Conservation (phyloP, 2,329 filamentous ascomycete species). For the Zymoseptoria brevis region DNA sequence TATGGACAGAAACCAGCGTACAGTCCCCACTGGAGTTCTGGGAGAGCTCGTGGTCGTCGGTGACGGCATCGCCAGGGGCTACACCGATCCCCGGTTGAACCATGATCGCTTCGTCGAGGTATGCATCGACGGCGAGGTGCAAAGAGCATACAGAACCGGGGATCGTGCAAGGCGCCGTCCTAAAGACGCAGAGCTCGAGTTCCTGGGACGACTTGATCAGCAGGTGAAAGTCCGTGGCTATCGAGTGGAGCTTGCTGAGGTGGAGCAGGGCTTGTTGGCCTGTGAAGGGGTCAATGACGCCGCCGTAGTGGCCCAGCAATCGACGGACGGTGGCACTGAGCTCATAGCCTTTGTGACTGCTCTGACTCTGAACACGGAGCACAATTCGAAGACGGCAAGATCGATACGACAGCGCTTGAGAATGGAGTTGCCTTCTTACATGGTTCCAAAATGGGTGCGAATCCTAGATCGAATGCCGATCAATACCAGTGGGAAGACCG, state of each 20-base stretch:
- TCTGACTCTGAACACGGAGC: too few species aligned
- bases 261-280: slow-evolving; percentile 7
- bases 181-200: slow-evolving; percentile 7
- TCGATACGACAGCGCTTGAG: too few species aligned
- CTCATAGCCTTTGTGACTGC: too few species aligned
- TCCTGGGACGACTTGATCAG: slow-evolving; percentile 12
- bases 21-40: slow-evolving; percentile 3
- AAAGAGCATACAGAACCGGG: slow-evolving; percentile 4
- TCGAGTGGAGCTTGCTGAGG: slow-evolving; percentile 13
- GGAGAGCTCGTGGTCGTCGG: slow-evolving; percentile 6
- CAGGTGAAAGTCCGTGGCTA: slow-evolving; percentile 16
- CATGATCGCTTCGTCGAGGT: slow-evolving; percentile 1
- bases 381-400: too few species aligned
- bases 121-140: not conserved
- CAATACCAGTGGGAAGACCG: too few species aligned
- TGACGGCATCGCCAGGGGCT: slow-evolving; percentile 4
- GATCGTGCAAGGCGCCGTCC: slow-evolving; percentile 4
- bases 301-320: slow-evolving; percentile 1
- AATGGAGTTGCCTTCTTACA: too few species aligned
- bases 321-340: too few species aligned
- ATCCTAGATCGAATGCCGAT: too few species aligned
- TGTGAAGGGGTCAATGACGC: slow-evolving; percentile 3
- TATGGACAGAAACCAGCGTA: slow-evolving; percentile 4
- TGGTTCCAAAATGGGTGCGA: too few species aligned
- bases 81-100: slow-evolving; percentile 2